phyloP scores from a whole-genome alignment of 331 rosid species.

The Phaseolus coccineus region DNA sequence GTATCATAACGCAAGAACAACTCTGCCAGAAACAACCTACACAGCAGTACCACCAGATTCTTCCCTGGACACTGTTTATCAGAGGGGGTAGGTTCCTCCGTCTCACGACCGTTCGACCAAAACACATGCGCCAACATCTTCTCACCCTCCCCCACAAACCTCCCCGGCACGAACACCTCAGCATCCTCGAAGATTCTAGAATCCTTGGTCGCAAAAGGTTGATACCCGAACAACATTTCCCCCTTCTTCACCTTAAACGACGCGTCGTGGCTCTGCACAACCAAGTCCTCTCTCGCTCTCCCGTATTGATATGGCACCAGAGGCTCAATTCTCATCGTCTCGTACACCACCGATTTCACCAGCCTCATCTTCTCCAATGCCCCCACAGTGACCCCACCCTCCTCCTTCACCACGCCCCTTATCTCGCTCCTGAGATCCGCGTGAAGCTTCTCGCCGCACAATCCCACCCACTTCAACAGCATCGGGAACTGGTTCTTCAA shows the following conservation, averaged over 20 bases:
- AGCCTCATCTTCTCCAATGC: conserved; percentile 60
- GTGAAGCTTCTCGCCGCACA: conserved; percentile 58
- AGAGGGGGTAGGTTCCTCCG: conserved; percentile 50
- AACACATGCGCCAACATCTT: conserved; percentile 59
- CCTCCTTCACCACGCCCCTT: conserved; percentile 50
- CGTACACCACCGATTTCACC: conserved; percentile 66
- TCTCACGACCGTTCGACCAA: conserved; percentile 76
- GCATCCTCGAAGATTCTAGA: conserved; percentile 53
- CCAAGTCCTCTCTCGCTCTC: conserved; percentile 66
- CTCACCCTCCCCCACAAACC: conserved; percentile 53
- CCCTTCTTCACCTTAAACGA: conserved; percentile 47
- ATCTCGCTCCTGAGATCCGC: conserved; percentile 61
- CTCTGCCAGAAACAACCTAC: conserved; percentile 66
- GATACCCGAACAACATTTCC: too few species aligned
- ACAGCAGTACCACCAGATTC: conserved; percentile 65
- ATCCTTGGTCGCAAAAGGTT: conserved; percentile 61
- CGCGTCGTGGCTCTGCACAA: conserved; percentile 63
- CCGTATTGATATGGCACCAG: conserved; percentile 71
- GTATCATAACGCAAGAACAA: conserved; percentile 75
- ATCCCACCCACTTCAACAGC: conserved; percentile 72
- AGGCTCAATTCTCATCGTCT: conserved; percentile 67
- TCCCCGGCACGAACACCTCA: conserved; percentile 53
- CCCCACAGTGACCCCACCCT: conserved; percentile 38
- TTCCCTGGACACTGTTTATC: conserved; percentile 76
- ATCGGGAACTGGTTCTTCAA: conserved; percentile 60